These are phyloP conservation scores for Sugiyamaella xylanicola DNA, from an alignment of 1,139 yeast species.

Conservation along the genomic window DNA sequence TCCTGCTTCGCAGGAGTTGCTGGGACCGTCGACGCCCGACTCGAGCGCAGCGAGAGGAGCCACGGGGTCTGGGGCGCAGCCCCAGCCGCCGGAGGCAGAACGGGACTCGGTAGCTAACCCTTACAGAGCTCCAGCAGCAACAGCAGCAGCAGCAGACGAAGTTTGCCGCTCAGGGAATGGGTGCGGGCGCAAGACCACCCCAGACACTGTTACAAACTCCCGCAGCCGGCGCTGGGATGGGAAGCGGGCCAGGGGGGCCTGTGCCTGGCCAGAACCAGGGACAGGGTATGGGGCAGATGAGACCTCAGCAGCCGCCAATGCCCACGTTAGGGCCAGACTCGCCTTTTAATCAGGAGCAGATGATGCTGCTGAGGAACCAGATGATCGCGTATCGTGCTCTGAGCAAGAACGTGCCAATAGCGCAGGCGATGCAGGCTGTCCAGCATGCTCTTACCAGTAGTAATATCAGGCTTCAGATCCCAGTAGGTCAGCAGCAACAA, in stretches of 20 bases:
- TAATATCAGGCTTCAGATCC: slow-evolving; percentile 17
- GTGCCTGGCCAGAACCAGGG: not conserved
- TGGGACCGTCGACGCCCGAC: not conserved
- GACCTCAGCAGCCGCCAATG: slow-evolving; percentile 22
- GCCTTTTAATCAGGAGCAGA: slow-evolving; percentile 48
- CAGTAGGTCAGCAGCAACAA: slow-evolving; percentile 22
- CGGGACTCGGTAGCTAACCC: slow-evolving; percentile 26
- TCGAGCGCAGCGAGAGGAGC: slow-evolving; percentile 1
- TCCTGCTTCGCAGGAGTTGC: not conserved
- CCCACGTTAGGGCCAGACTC: slow-evolving; percentile 23
- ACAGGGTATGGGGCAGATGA: slow-evolving; percentile 12
- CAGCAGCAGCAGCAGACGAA: slow-evolving; percentile 17
- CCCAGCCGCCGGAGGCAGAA: slow-evolving; percentile 1
- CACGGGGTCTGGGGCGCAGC: not conserved
- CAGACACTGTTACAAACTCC: slow-evolving; percentile 11
- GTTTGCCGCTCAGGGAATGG: slow-evolving; percentile 22
- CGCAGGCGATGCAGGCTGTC: slow-evolving; percentile 41
- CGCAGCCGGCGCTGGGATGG: slow-evolving; percentile 2
- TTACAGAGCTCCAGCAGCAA: slow-evolving; percentile 25
- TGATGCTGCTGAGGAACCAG: slow-evolving; percentile 62
- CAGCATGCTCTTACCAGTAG: slow-evolving; percentile 43
- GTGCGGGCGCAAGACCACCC: slow-evolving; percentile 22
- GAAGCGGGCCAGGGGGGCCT: slow-evolving; percentile 3
- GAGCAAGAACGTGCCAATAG: slow-evolving; percentile 71
- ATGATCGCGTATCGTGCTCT: slow-evolving; percentile 72